Evolutionary conservation across 176 grass and related monocot species (phyloP), one percentile per base, ranked within the genome.

Genomic region (Musa beccarii): DNA sequence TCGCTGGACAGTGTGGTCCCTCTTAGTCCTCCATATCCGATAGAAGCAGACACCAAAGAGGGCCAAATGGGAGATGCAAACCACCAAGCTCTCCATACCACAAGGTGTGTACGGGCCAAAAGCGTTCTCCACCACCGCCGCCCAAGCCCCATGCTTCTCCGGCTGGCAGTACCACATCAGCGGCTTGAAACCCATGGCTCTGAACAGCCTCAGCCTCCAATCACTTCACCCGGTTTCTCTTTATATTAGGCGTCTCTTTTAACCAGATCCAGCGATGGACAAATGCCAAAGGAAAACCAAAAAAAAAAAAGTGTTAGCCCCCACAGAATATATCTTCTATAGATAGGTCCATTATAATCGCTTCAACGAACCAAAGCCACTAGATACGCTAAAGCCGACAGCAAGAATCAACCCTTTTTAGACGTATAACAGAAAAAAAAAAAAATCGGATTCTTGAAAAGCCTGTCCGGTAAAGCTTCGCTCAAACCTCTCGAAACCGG

Each of bases 111-210:
- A 99, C 2, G 75, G 34, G 0, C 95, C 95, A 23, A 99, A 86
- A 14, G 91, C 91, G 23, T 84, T 92, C 79, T 94, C 88, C 43
- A 87, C 75, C 6, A 73, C 76, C 66, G 69, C 75, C 59, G 95
- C 81, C 95, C 95, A 99, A 8, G 71, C 63, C 50, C 95, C 95
- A 66, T 85, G 24, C 80, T 89, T 85, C 53, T 92, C 85, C 1
- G 91, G 95, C 79, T 80, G 86, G 70, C 95, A 99, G 83, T 99
- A 99, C 95, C 91, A 94, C 6, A 89, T 80, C 80, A 94, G 55
- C 12, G 86, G 83, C 25, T 89, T 57, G 53, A 87, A 89, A 63
- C 90, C 95, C 95, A 99, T 99, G 21, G n/a, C 61, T 51, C 9
- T 9, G 25, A 23, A 66, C 52, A 54, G 11, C 49, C 43, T 15